Evolutionary conservation across 208 protist species (phyloP), one percentile per base, ranked within the genome.

Genomic region (Zelonia costaricensis): DNA sequence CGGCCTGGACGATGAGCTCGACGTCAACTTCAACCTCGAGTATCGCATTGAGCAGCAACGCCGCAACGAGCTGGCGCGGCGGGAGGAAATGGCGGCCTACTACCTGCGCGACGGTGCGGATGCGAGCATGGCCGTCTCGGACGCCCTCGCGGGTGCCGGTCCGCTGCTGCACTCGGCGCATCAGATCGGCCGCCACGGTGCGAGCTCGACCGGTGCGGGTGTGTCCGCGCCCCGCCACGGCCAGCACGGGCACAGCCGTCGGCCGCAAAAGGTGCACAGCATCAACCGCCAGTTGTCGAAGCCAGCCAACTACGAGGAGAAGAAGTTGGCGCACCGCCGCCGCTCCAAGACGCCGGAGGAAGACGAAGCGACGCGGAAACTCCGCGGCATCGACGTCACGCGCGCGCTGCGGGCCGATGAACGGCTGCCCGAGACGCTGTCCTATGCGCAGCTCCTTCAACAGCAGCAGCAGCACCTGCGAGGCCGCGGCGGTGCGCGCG

Each of bases 361-460:
- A 28, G 89, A 95, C 69, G 85, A 95, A 57, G 86, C 83, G 15
- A 91, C 89, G 27, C 69, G 66, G 23, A 76, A 74, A 56, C 78
- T 95, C 54, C 74, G 89, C 44, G 64, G 72, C 51, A 86, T 95
- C 16, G 89, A 95, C 63, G 81, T 95, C 56, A 93, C 83, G 25
- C 80, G 71, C 4, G 80, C 76, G 0, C 74, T 94, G 10, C 45
- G 68, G 16, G 72, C 61, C 2, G 69, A 88, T 38, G 88, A 94
- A 55, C 67, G 58, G 33, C 75, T 94, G 25, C 88, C 84, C 9
- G 76, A 85, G 60, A 66, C 69, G 16, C 55, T 90, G 20, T 81
- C 88, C 18, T 91, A 94, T 54, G 66, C 61, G 1, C 61, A 69
- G 55, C 62, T 80, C 22, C 65, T 80, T 10, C 64, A 74, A 38